phyloP scores from a whole-genome alignment of 805 yeast species.

The Tetrapisispora fleetii region DNA sequence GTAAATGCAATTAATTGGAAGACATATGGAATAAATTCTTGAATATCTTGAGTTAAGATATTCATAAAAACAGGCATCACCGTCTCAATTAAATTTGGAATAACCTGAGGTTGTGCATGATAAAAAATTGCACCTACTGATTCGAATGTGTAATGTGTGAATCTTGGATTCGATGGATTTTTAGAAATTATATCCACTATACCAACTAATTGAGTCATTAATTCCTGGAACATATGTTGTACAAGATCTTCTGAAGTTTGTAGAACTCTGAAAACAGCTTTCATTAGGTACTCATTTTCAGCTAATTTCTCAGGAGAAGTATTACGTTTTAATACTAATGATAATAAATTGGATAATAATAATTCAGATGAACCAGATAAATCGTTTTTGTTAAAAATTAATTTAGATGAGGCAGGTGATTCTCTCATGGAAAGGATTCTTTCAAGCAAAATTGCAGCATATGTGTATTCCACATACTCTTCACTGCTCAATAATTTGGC shows the following conservation, averaged over 20 bases:
- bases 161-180: conserved; percentile 93
- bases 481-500: conserved; percentile 55
- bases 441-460: conserved; percentile 88
- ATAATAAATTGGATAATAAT: conserved; percentile 55
- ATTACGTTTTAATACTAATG: conserved; percentile 49
- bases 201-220: conserved; percentile 53
- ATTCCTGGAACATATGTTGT: conserved; percentile 35
- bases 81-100: conserved; percentile 28
- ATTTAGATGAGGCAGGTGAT: conserved; percentile 35
- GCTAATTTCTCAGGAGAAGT: conserved; percentile 81
- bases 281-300: conserved; percentile 90
- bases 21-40: conserved; percentile 88
- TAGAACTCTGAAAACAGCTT: conserved; percentile 73
- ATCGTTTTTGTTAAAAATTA: conserved; percentile 66
- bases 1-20: conserved; percentile 82
- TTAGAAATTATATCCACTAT: conserved; percentile 64
- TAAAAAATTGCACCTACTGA: conserved; percentile 69
- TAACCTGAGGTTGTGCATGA: conserved; percentile 31
- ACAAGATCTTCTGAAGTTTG: conserved; percentile 62
- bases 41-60: conserved; percentile 73
- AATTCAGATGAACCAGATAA: conserved; percentile 52
- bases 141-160: conserved; percentile 86
- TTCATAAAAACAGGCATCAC: conserved; percentile 59
- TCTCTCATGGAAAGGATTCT: conserved; percentile 72
- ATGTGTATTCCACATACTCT: conserved; percentile 81